phyloP scores from a whole-genome alignment of 345 rosid species.

The Combretum micranthum region DNA sequence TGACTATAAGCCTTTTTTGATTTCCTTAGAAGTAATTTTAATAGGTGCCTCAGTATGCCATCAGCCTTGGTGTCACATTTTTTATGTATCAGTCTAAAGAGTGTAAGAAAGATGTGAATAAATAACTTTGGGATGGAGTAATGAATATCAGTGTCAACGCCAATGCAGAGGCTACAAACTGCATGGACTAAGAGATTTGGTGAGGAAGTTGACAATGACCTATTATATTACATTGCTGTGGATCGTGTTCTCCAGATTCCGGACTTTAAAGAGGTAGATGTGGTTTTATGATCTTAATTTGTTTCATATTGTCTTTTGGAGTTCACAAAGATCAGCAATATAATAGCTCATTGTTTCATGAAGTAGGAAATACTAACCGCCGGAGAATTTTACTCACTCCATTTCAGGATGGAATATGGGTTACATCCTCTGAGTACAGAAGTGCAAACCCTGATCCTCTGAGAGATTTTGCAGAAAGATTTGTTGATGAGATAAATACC shows the following conservation, averaged over 20 bases:
- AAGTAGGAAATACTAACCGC: too few species aligned
- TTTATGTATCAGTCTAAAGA: too few species aligned
- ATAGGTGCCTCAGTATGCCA: too few species aligned
- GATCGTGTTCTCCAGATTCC: conserved; percentile 81
- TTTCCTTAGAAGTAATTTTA: too few species aligned
- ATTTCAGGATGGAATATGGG: conserved; percentile 75
- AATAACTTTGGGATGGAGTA: neutral
- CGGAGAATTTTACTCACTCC: neutral
- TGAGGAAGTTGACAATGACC: conserved; percentile 48
- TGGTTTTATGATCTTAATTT: neutral
- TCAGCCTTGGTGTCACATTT: too few species aligned
- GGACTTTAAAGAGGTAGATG: conserved; percentile 75
- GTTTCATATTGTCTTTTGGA: too few species aligned
- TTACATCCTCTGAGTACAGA: conserved; percentile 62
- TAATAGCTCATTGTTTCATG: too few species aligned
- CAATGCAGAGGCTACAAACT: conserved; percentile 50
- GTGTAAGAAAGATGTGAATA: too few species aligned
- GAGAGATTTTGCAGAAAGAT: conserved; percentile 56
- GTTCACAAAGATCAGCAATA: too few species aligned
- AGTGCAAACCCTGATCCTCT: conserved; percentile 81
- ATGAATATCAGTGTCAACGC: conserved; percentile 3
- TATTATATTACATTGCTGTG: conserved; percentile 46
- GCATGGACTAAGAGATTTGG: conserved; percentile 78
- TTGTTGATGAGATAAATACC: conserved; percentile 64
- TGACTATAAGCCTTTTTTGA: too few species aligned